Evolutionary conservation across 2,329 filamentous ascomycete species (phyloP), one percentile per base, ranked within the genome.

Genomic region (Periconia sp.): DNA sequence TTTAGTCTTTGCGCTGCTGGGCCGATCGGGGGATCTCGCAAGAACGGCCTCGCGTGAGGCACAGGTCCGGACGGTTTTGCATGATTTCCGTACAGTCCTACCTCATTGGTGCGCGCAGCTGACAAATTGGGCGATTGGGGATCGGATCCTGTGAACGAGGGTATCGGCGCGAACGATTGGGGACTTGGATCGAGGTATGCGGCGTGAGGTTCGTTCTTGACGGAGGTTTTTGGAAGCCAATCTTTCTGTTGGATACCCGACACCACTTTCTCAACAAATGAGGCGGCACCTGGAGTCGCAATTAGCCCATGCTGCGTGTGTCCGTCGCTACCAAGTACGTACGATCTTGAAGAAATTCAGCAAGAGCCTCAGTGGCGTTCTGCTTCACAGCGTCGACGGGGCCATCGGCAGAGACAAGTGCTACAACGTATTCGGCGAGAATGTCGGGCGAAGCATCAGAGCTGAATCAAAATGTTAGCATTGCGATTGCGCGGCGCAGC

Each of bases 351-450:
- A 93, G 74, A 68, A 93, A 93, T 68, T 92, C 89, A 2, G 84
- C 82, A 41, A 93, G 85, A 70, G 91, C 87, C 49, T 84, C 80
- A 66, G 90, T 81, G 72, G 88, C 91, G 48, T 88, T 82, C 62
- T 81, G 77, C 65, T 85, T 83, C 50, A 92, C 85, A 18, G 83
- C 79, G n/a, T 81, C 79, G 41, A 82, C 77, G 47, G 85, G 80
- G 56, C 87, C 87, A 59, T 91, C 88, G 56, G 89, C 86, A 50
- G 84, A 83, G 44, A 93, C 76, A 18, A 94, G 82, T 7, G 89
- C 90, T 56, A 92, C 80, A n/a, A 93, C 87, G 69, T 92, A 94
- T 64, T 94, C 90, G 45, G 89, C 90, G 2, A 94, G 85, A 6
- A 93, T 89, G 65, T 92, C 90, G 31, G 87, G 84, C 69, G 94